Base-by-base conservation (phyloP, 352 stramenopile species). In the Phytophthora quininea region DNA sequence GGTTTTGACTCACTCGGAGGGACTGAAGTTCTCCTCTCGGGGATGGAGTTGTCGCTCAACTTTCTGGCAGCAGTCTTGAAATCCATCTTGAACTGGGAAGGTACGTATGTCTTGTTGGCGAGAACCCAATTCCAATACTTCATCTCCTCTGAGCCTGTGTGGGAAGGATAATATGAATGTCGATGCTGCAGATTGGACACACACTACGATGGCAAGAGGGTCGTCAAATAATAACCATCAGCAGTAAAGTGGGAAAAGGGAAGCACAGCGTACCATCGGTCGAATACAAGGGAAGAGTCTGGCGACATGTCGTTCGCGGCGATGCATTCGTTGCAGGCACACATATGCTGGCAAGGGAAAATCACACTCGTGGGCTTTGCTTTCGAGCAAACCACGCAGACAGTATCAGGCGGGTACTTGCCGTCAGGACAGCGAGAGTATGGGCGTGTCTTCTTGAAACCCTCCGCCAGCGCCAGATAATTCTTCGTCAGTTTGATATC, bases 341-440 rank as follows among this genome's bases (percentile, higher is more conserved):
- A 85, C 59, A 79, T 77, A 68, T 90, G 82, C 58, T 90, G 74
- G 30, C 82, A 90, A 2, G 79, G 79, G 67, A 86, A 90, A 62
- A 90, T 80, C 7, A 90, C 79, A 30, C 71, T 71, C 0, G 48
- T 73, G 1, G 75, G 76, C 27, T 46, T 43, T 0, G 62, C 29
- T n/a, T 52, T 45, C 30, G 82, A 57, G 59, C 82, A 90, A 30
- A 84, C 66, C 3, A 80, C 65, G 42, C 82, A 90, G 6, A 62
- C 29, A 14, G 68, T 75, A 4, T 78, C 54, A 9, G 8, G 10
- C 9, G 67, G 62, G 43, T 82, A 90, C 12, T 59, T 64, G 27
- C 79, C 74, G 47, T 87, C 71, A 9, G 70, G 55, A 1, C 60
- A 68, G 24, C 72, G 73, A 14, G 71, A 75, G 63, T 78, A 90